A percentile compares a stretch with the other conserved stretches of the same genome.
These are phyloP conservation scores for Diaporthe batatas DNA, from an alignment of 2,329 filamentous ascomycete species.

Conservation along the genomic window DNA sequence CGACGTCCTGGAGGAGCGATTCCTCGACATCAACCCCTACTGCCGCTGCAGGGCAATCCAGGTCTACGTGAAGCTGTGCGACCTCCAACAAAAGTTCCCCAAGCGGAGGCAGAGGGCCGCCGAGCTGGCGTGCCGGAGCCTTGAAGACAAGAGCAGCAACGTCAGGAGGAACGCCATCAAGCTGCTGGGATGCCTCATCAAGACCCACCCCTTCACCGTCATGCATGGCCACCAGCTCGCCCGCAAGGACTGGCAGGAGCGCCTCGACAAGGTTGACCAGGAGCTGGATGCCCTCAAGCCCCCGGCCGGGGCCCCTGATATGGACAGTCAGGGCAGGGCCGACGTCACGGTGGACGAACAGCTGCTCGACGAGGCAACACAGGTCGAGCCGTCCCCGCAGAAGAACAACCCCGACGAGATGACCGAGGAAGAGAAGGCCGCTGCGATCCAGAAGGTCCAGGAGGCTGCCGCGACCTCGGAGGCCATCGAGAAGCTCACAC, in stretches of 20 bases:
- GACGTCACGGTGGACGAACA: slow-evolving; percentile 81
- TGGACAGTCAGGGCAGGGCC: slow-evolving; percentile 69
- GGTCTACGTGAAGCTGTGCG: slow-evolving; percentile 91
- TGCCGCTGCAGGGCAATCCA: slow-evolving; percentile 93
- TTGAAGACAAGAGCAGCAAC: slow-evolving; percentile 98
- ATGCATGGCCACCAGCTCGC: slow-evolving; percentile 91
- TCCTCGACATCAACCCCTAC: slow-evolving; percentile 96
- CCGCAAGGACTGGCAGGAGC: slow-evolving; percentile 85
- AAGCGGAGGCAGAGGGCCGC: slow-evolving; percentile 90
- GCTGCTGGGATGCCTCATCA: slow-evolving; percentile 86
- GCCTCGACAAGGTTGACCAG: slow-evolving; percentile 84
- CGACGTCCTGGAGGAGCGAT: slow-evolving; percentile 94
- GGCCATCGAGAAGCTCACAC: slow-evolving; percentile 86
- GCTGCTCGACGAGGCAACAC: slow-evolving; percentile 89
- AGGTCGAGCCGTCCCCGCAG: slow-evolving; percentile 73
- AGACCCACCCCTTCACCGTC: slow-evolving; percentile 93
- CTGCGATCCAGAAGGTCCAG: slow-evolving; percentile 81
- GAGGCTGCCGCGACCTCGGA: slow-evolving; percentile 92
- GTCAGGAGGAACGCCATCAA: slow-evolving; percentile 96
- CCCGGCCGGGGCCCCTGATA: slow-evolving; percentile 78
- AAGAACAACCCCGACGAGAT: slow-evolving; percentile 73
- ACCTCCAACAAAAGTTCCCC: slow-evolving; percentile 95
- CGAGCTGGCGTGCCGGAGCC: slow-evolving; percentile 86
- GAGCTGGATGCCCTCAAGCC: slow-evolving; percentile 87
- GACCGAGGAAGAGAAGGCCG: slow-evolving; percentile 83